Evolutionary conservation across 257 asterid genomes (phyloP).

Genomic region (Solanum gandarillasii): DNA sequence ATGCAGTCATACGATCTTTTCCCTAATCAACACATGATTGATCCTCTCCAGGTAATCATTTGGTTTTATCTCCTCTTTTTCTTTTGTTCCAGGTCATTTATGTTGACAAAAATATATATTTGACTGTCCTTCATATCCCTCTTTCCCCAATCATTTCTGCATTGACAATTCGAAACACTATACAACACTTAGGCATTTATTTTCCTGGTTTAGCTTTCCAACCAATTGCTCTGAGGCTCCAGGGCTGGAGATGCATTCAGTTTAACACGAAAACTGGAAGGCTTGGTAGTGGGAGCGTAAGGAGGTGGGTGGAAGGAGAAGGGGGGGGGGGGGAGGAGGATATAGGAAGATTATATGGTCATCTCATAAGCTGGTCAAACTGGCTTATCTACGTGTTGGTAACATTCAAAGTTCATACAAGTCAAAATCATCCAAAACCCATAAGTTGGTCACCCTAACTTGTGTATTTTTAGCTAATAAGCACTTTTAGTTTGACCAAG

Average conservation of each 20-base stretch:
- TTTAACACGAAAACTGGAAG: not conserved
- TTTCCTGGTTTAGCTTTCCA: not conserved
- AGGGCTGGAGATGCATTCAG: not conserved
- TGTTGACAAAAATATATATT: not conserved
- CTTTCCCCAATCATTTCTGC: not conserved
- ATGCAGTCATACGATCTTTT: constrained; percentile 41
- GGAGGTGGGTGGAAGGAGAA: not conserved
- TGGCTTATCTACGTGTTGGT: not conserved
- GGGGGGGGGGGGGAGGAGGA: not conserved
- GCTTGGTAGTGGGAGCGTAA: not conserved
- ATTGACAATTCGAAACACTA: not conserved
- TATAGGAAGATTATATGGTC: not conserved
- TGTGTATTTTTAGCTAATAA: not conserved
- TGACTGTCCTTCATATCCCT: not conserved
- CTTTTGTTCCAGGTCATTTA: not conserved
- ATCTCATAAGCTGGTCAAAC: not conserved
- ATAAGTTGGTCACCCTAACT: not conserved
- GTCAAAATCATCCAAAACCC: not conserved
- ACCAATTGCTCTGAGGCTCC: not conserved
- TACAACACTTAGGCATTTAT: not conserved
- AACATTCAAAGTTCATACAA: not conserved
- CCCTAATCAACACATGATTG: constrained; percentile 43
- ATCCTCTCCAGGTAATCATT: constrained; percentile 67
- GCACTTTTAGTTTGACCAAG: not conserved
- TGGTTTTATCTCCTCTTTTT: not conserved